phyloP scores from a whole-genome alignment of 2,329 filamentous ascomycete species.

The Pestalotiopsis sp. region DNA sequence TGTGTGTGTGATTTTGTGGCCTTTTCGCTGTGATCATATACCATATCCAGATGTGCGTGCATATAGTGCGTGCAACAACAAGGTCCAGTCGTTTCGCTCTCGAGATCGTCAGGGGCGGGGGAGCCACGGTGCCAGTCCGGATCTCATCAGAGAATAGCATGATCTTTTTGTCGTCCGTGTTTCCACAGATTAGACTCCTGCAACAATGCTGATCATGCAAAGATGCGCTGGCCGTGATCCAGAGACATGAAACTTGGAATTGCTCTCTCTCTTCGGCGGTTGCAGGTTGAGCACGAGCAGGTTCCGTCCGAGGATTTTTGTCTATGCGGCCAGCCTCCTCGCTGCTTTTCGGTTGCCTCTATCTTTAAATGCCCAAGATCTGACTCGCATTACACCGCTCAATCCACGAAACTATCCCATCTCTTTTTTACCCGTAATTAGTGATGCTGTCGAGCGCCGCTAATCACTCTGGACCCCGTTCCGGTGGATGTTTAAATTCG shows the following conservation, averaged over 20 bases:
- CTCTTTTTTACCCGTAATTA: background rate
- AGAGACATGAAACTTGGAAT: background rate
- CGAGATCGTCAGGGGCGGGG: background rate
- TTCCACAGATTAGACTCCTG: background rate
- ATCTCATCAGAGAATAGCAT: background rate
- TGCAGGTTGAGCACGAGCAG: background rate
- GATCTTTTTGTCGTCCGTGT: background rate
- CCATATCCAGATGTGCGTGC: background rate
- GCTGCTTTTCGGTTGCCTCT: background rate
- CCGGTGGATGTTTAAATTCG: background rate
- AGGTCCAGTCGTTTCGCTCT: background rate
- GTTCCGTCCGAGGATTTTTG: background rate
- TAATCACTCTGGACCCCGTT: background rate
- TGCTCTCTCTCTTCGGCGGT: background rate
- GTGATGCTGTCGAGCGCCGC: background rate
- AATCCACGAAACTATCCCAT: background rate
- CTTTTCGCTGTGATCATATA: background rate
- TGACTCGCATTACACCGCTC: background rate
- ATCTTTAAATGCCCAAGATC: background rate
- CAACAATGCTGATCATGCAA: background rate
- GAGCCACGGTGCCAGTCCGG: too few relatives aligned
- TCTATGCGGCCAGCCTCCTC: background rate
- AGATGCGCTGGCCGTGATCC: background rate
- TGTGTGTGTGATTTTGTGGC: background rate
- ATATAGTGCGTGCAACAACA: background rate